Evolutionary conservation across 306 rosid species (phyloP).

Genomic region (Vicia sativa): DNA sequence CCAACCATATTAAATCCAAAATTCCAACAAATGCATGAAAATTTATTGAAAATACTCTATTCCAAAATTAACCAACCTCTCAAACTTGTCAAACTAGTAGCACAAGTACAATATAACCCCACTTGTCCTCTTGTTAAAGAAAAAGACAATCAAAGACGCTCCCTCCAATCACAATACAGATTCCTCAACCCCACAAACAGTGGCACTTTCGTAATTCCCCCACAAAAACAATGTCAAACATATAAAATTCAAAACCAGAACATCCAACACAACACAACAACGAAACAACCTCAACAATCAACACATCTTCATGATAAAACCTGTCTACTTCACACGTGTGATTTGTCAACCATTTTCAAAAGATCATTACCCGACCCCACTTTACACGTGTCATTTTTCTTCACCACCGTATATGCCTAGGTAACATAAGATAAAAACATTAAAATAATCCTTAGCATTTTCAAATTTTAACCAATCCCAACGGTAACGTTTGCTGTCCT

Average conservation of each 20-base stretch:
- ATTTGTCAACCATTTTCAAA: constrained; percentile 37
- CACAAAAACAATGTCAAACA: constrained; percentile 1
- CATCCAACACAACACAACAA: not conserved
- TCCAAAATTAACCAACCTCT: too few relatives aligned
- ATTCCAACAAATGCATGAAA: too few relatives aligned
- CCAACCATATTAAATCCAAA: too few relatives aligned
- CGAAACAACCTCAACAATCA: constrained; percentile 2
- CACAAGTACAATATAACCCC: not conserved
- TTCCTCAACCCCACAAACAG: not conserved
- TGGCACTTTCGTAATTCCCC: constrained; percentile 37
- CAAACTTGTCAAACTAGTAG: too few relatives aligned
- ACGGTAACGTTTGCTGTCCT: constrained; percentile 65
- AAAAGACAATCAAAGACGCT: constrained; percentile 11
- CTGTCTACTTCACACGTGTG: constrained; percentile 61
- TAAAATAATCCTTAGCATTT: constrained; percentile 42
- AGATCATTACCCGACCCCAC: constrained; percentile 38
- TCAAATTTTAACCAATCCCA: constrained; percentile 60
- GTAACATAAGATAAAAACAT: constrained; percentile 30
- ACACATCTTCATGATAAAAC: constrained; percentile 20
- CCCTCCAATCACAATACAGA: constrained; percentile 4
- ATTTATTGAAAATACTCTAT: too few relatives aligned
- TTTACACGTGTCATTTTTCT: constrained; percentile 45
- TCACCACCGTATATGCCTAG: constrained; percentile 40
- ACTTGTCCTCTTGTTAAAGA: not conserved
- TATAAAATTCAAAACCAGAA: constrained; percentile 12